Base-by-base conservation (phyloP, 805 yeast genomes). In the Candida taoyuanica region DNA sequence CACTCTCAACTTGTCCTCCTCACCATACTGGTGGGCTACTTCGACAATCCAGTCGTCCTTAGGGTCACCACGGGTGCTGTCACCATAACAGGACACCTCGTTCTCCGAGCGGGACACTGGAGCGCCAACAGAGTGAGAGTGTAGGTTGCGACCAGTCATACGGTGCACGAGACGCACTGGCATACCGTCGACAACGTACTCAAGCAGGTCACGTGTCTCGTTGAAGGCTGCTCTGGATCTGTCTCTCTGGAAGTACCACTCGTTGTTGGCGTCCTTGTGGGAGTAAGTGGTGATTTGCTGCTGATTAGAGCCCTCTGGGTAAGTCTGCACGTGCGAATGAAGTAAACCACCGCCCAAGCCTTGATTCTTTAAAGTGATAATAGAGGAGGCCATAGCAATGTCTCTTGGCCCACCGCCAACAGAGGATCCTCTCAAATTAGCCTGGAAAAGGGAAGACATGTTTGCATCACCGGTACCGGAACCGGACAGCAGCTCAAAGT, bases 51-150 rank as follows among this genome's bases (percentile, higher is more conserved):
- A 85, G 56, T 85, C 77, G 63, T 85, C 94, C 56, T 80, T 81
- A 20, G 58, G 58, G 59, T 85, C 93, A 43, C 91, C 93, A 44
- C 72, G 54, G 3, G 70, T 64, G 39, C 71, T 63, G 58, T 74
- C 71, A 41, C 93, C 93, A 56, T 85, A 85, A 35, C 86, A 78
- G 18, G 89, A 79, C 12, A 88, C 96, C 66, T 93, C 99, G 66
- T 70, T 83, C 35, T 74, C 75, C 19, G 70, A 59, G 43, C 71
- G 74, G 43, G 83, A 67, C 9, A 84, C 71, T 42, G 85, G 87
- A 16, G 83, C 85, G 11, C 67, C 68, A 23, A 85, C 63, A 11
- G 70, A 68, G 58, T 85, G 93, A 3, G 91, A 72, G 58, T 85
- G 93, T 49, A 85, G 69, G 62, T 82, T 84, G 40, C 77, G 68